Base-by-base conservation (phyloP, 495 filamentous ascomycete species). In the Penicillium salamii region DNA sequence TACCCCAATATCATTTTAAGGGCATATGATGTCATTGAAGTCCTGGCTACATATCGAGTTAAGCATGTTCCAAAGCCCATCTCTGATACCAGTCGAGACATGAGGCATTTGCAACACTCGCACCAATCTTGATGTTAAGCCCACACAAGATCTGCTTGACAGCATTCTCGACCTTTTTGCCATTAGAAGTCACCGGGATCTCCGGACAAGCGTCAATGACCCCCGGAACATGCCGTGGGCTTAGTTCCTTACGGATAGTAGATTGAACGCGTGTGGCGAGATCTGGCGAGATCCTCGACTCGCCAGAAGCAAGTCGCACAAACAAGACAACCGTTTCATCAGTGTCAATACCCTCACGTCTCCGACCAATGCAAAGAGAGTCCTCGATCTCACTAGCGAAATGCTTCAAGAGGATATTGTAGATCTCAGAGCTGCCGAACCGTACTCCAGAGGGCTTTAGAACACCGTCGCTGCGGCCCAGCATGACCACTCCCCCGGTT, bases 91-190 rank as follows among this genome's bases (percentile, higher is more conserved):
- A 95, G 36, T 86, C 87, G 55, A 96, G 72, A 59, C 89, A 91
- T 53, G 81, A 83, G 1, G 84, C 81, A 65, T 96, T 96, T 3
- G 87, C 88, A 33, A 96, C 90, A 52, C 87, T 91, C 0, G 91
- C 88, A 26, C 85, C 86, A 9, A 89, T 90, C 71, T 88, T 91
- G 46, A 95, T 85, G 43, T 88, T 82, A 59, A 88, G 77, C 7
- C 91, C 91, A 28, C 86, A 91, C n/a, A 96, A 64, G 33, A 96
- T 96, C 73, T 95, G 90, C 71, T 96, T 96, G 20, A 95, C 90
- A 2, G 89, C 87, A 28, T 91, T 88, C 62, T 96, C 91, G 32
- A 96, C 89, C 72, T 96, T 96, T 74, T 96, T 96, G 34, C 91
- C 91, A 60, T 96, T 96, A 0, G 82, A 84, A 23, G 91, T 97